Evolutionary conservation across 371 early-diverging fungal species (phyloP), one percentile per base, ranked within the genome.

Genomic region (Syncephalastrum contaminatum): DNA sequence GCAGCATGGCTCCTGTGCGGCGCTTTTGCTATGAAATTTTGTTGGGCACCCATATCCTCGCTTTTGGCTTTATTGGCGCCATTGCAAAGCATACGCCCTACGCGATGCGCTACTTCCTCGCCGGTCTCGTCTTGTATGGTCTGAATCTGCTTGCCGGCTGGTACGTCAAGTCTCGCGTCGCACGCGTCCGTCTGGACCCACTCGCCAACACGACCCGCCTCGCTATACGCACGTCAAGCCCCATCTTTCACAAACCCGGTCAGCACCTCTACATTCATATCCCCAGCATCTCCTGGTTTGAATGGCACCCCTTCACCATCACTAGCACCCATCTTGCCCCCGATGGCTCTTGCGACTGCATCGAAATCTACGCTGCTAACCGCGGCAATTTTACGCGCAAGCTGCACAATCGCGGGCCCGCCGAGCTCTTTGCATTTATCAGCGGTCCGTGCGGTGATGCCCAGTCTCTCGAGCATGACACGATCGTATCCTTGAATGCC

Each of bases 231-330:
- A 53, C 70, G 5, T 43, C 71, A 4, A 79, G 70, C 24, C 70
- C 73, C 4, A 58, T 81, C 20, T 21, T 42, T 0, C 79, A 80
- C 62, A 24, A 47, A 3, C 72, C 82, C n/a, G 85, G 85, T 4
- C 83, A 85, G 27, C 72, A 80, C 52, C 62, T 85, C 5, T 77
- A 75, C 39, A 55, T 85, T n/a, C 77, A 76, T 48, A 71, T 85
- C 0, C 85, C 85, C 10, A 60, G 69, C 20, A 64, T 85, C 5
- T 85, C 85, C 0, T 44, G 64, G 14, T 74, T 81, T 43, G 70
- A 85, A 53, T 85, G 85, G 85, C 85, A 85, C 49, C 85, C 85
- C 0, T 85, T 85, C 42, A 85, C 85, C 7, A 80, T 85, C 40
- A 78, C 83, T 7, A 77, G 66, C 30, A 51, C 56, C 0, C 54